Evolutionary conservation across 331 rosid species (phyloP), one percentile per base, ranked within the genome.

Genomic region (Quercus phellos): DNA sequence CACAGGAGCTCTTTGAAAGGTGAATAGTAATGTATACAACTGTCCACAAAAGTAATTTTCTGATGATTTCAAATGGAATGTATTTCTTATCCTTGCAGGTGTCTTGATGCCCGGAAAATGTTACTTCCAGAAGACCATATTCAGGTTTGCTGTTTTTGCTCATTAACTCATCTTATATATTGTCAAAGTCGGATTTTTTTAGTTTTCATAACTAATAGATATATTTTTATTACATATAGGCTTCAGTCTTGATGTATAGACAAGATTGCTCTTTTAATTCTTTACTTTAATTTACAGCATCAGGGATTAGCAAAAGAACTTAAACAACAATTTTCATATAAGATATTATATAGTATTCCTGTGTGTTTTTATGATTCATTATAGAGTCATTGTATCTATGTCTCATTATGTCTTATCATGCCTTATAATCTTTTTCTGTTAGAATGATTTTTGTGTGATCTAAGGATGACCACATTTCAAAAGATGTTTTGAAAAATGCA

Each of bases 1-100:
- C 96, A 35, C 84, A 87, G 75, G 96, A 92, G 77, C 96, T 94
- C 87, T 90, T 94, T 80, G 93, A 92, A 87, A 90, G 92, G 98
- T 94, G 63, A 77, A 68, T 72, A 11, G 70, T 27, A 35, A 59
- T 4, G 63, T 67, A n/a, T 68, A 50, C 34, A 55, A 72, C 43
- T 43, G 73, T 51, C 55, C 70, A 21, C 27, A 34, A 64, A 51
- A 11, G 19, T 14, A 73, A 56, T 60, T 53, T 8, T 68, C 16
- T 69, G 54, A 73, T 55, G 53, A 21, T 66, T 59, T 43, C 55
- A 46, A 16, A 72, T n/a, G 35, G 43, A 60, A 58, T 72, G 22
- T 66, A 51, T 27, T 74, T 59, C 56, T 51, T 70, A 26, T 53
- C 55, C 64, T 78, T 79, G 35, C 83, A 92, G 98, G 81, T 92